Evolutionary conservation across 2,329 filamentous ascomycete genomes (phyloP).

Genomic region (Trichoderma atrobrunneum): DNA sequence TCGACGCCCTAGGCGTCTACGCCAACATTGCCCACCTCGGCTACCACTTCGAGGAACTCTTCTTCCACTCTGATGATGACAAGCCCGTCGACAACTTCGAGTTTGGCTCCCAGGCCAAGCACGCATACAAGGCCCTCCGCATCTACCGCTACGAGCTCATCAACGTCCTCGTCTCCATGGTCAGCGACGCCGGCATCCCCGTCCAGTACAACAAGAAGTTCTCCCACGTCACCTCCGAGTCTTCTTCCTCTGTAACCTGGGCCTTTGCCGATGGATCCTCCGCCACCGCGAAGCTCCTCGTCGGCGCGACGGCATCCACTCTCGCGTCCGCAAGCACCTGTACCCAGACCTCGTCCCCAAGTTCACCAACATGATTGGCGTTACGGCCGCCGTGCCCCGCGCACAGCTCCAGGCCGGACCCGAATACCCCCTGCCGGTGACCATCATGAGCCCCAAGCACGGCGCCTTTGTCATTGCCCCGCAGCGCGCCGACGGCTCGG

Average conservation of each 20-base stretch:
- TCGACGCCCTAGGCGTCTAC: slow-evolving; percentile 51
- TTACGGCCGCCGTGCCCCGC: slow-evolving; percentile 36
- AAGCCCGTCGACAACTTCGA: slow-evolving; percentile 42
- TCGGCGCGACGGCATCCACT: slow-evolving; percentile 61
- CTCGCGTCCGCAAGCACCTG: slow-evolving; percentile 50
- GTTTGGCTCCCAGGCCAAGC: slow-evolving; percentile 46
- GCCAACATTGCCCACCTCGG: slow-evolving; percentile 42
- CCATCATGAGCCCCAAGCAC: slow-evolving; percentile 38
- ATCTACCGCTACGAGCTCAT: slow-evolving; percentile 54
- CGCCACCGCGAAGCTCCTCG: slow-evolving; percentile 41
- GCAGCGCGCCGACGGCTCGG: slow-evolving; percentile 46
- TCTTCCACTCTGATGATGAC: slow-evolving; percentile 41
- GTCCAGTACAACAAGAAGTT: slow-evolving; percentile 51
- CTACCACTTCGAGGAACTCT: slow-evolving; percentile 50
- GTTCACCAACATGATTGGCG: slow-evolving; percentile 48
- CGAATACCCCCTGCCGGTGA: slow-evolving; percentile 41
- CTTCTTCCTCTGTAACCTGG: slow-evolving; percentile 41
- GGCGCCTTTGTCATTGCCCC: slow-evolving; percentile 52
- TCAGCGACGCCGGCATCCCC: slow-evolving; percentile 39
- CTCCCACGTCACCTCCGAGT: slow-evolving; percentile 40
- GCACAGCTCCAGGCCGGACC: slow-evolving; percentile 36
- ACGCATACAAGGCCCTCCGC: slow-evolving; percentile 53
- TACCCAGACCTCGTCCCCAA: slow-evolving; percentile 46
- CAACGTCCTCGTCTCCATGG: slow-evolving; percentile 42
- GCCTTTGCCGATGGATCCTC: slow-evolving; percentile 46